These are phyloP conservation scores for Mycena galopus DNA, from an alignment of 768 basidiomycete species.

Conservation along the genomic window DNA sequence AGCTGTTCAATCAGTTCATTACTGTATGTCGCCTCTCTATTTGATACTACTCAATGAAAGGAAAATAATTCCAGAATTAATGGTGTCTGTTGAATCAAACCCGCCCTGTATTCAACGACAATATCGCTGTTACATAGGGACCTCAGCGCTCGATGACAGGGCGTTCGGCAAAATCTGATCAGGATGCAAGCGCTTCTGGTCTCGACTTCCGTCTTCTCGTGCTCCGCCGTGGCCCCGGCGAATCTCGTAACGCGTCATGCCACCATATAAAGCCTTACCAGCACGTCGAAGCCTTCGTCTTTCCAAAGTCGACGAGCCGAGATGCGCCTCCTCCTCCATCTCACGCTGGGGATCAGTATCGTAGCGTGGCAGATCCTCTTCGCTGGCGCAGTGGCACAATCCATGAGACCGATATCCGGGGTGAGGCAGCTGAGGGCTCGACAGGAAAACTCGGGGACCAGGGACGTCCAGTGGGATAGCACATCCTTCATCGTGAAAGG, in stretches of 20 bases:
- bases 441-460: slow-evolving; percentile 18
- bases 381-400: slow-evolving; percentile 1
- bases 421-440: neutral
- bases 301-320: slow-evolving; percentile 15
- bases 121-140: neutral
- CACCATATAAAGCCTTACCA: slow-evolving; percentile 9
- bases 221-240: slow-evolving; percentile 13
- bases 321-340: slow-evolving; percentile 18
- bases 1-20: slow-evolving; percentile 5
- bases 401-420: neutral
- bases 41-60: neutral
- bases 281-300: slow-evolving; percentile 2
- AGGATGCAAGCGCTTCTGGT: too few species aligned
- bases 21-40: slow-evolving; percentile 5
- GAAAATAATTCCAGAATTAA: neutral
- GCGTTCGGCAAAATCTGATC: slow-evolving; percentile 4
- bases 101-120: neutral
- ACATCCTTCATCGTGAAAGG: slow-evolving; percentile 28
- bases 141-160: slow-evolving; percentile 3
- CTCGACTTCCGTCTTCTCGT: slow-evolving; percentile 2
- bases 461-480: slow-evolving; percentile 28
- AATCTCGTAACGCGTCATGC: slow-evolving; percentile 18
- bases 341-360: slow-evolving; percentile 10
- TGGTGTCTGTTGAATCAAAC: slow-evolving; percentile 3
- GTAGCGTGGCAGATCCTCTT: slow-evolving; percentile 12